Evolutionary conservation across 768 basidiomycete genomes (phyloP).

Genomic region (Chlorophyllum brunneum): DNA sequence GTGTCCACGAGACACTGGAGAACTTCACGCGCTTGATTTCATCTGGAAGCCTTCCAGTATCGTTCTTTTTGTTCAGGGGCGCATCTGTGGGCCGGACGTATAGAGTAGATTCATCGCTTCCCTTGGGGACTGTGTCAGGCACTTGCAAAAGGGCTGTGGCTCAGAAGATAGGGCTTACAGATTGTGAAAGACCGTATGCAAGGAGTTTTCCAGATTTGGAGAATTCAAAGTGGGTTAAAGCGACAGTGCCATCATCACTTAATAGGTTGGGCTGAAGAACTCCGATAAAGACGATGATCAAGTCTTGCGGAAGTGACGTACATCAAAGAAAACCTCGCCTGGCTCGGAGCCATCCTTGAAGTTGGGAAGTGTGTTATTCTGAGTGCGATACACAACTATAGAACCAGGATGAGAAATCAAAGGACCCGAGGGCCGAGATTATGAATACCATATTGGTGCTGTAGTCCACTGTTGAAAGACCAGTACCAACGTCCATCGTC

Average conservation of each 20-base stretch:
- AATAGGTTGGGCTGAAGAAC: conserved; percentile 64
- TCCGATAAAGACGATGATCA: conserved; percentile 8
- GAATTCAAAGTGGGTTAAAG: conserved; percentile 56
- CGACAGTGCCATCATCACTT: conserved; percentile 67
- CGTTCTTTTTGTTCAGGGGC: conserved; percentile 47
- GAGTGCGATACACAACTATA: conserved; percentile 61
- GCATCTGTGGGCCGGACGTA: conserved; percentile 61
- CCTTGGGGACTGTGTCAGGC: conserved; percentile 33
- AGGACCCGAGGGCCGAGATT: background rate
- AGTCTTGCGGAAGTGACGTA: conserved; percentile 24
- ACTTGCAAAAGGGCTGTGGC: conserved; percentile 4
- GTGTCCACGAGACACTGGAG: conserved; percentile 67
- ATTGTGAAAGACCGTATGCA: conserved; percentile 73
- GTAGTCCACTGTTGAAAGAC: conserved; percentile 75
- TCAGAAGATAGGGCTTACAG: conserved; percentile 39
- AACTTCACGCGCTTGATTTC: conserved; percentile 77
- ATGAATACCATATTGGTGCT: conserved; percentile 52
- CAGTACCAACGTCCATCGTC: conserved; percentile 78
- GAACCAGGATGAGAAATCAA: background rate
- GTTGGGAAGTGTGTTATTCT: conserved; percentile 48
- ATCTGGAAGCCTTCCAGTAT: conserved; percentile 55
- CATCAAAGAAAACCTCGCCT: conserved; percentile 80
- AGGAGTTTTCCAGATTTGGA: conserved; percentile 66
- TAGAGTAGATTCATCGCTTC: conserved; percentile 69
- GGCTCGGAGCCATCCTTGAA: conserved; percentile 39